Evolutionary conservation across 2,329 filamentous ascomycete genomes (phyloP).

Genomic region (Aureobasidium vineae): DNA sequence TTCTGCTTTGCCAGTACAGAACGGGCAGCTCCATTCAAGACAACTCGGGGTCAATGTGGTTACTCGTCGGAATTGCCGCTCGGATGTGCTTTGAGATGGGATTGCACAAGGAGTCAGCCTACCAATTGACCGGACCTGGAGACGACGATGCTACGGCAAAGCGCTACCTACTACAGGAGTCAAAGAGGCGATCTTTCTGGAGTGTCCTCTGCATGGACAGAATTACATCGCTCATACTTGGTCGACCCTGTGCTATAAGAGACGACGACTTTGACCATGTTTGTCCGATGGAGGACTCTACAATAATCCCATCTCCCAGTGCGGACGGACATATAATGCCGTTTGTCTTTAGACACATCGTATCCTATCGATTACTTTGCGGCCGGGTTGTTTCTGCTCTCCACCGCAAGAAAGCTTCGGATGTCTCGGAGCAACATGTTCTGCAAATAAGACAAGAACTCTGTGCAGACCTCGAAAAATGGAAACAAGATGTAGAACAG

Average conservation of each 20-base stretch:
- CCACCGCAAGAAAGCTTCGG: conserved; percentile 36
- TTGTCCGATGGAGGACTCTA: conserved; percentile 36
- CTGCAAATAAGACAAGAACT: conserved; percentile 33
- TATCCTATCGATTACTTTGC: conserved; percentile 45
- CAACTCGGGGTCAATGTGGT: conserved; percentile 42
- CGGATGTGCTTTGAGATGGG: conserved; percentile 57
- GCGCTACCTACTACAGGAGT: conserved; percentile 37
- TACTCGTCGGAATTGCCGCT: conserved; percentile 46
- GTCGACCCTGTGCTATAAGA: conserved; percentile 44
- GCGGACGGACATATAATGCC: not conserved
- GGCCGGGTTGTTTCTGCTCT: conserved; percentile 42
- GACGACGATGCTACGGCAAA: not conserved
- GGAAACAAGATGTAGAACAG: conserved; percentile 35
- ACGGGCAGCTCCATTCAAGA: conserved; percentile 43
- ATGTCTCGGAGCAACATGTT: conserved; percentile 26
- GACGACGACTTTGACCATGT: conserved; percentile 46
- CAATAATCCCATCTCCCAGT: not conserved
- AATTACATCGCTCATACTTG: conserved; percentile 42
- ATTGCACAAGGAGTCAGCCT: conserved; percentile 43
- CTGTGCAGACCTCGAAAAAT: conserved; percentile 37
- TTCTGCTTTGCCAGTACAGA: conserved; percentile 48
- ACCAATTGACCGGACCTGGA: conserved; percentile 30
- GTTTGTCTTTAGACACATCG: conserved; percentile 43
- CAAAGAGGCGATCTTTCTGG: conserved; percentile 46
- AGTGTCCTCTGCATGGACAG: conserved; percentile 45